These are phyloP conservation scores for Fagopyrum tataricum DNA, from an alignment of 148 eudicot species.

Conservation along the genomic window DNA sequence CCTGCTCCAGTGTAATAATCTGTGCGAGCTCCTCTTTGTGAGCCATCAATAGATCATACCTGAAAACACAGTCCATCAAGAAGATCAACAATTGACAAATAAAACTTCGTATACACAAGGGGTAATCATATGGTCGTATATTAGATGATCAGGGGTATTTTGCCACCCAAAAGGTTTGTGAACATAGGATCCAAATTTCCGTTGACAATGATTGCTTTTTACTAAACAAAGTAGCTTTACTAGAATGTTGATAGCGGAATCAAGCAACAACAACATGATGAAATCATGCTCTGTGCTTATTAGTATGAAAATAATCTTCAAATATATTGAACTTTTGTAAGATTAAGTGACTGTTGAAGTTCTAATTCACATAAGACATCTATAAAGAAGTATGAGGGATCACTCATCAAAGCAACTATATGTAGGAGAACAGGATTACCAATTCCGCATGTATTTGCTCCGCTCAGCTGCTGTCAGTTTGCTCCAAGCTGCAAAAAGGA, in stretches of 20 bases:
- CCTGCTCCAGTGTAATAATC: constrained; percentile 90
- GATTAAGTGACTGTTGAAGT: not conserved
- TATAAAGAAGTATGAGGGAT: not conserved
- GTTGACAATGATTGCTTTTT: not conserved
- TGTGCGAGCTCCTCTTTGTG: constrained; percentile 93
- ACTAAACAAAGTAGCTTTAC: not conserved
- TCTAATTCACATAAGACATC: not conserved
- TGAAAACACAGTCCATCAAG: constrained; percentile 16
- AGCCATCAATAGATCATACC: constrained; percentile 73
- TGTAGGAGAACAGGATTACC: constrained; percentile 28
- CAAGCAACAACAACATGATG: not conserved
- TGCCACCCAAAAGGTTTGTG: not conserved
- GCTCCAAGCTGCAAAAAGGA: constrained; percentile 64
- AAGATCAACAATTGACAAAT: constrained; percentile 2
- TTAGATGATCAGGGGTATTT: not conserved
- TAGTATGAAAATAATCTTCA: constrained; percentile 1
- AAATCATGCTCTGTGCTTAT: not conserved
- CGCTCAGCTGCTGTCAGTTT: constrained; percentile 81
- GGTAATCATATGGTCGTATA: not conserved
- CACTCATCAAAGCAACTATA: not conserved
- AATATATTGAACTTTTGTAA: constrained; percentile 3
- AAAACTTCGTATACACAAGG: not conserved
- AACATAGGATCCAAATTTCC: not conserved
- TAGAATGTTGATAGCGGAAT: not conserved
- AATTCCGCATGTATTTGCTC: constrained; percentile 85